phyloP scores from a whole-genome alignment of 2,329 filamentous ascomycete species.

The Metarhizium sp. region DNA sequence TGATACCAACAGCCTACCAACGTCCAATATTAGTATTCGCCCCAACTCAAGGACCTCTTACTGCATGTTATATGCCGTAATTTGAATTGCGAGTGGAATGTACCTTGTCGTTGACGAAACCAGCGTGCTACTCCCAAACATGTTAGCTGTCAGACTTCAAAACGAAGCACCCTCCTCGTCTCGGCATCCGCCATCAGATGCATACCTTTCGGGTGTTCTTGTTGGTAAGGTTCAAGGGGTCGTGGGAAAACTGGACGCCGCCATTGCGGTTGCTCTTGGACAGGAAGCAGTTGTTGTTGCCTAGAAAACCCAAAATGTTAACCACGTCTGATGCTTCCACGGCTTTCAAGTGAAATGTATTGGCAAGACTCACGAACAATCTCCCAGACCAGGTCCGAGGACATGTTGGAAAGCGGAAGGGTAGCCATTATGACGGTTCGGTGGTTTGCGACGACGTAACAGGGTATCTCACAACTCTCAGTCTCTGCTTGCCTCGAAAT shows the following conservation, averaged over 20 bases:
- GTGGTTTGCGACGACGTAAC: constrained; percentile 16
- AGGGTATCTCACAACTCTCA: constrained; percentile 9
- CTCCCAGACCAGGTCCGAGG: constrained; percentile 90
- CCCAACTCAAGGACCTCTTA: constrained; percentile 1
- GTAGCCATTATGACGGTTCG: constrained; percentile 43
- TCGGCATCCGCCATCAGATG: neutral
- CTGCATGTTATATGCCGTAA: neutral
- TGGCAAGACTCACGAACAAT: constrained; percentile 71
- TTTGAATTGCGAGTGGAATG: constrained; percentile 3
- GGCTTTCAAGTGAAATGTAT: neutral
- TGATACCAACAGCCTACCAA: constrained; percentile 69
- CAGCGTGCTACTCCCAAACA: constrained; percentile 57
- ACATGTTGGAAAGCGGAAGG: constrained; percentile 61
- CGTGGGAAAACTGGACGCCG: constrained; percentile 83
- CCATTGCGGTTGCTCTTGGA: constrained; percentile 78
- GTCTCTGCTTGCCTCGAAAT: constrained; percentile 17
- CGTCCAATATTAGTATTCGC: constrained; percentile 12
- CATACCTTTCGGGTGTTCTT: constrained; percentile 80
- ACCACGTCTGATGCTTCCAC: neutral
- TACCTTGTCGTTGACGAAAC: constrained; percentile 93
- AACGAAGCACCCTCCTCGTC: neutral
- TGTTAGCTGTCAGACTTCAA: constrained; percentile 22
- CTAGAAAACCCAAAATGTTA: constrained; percentile 34
- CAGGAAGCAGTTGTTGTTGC: constrained; percentile 81
- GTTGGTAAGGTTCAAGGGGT: constrained; percentile 91